A percentile compares a stretch with the other conserved stretches of the same genome.
Evolutionary conservation across 1,284 basidiomycete species (phyloP).

Genomic region (Ustilago shanxiensis): DNA sequence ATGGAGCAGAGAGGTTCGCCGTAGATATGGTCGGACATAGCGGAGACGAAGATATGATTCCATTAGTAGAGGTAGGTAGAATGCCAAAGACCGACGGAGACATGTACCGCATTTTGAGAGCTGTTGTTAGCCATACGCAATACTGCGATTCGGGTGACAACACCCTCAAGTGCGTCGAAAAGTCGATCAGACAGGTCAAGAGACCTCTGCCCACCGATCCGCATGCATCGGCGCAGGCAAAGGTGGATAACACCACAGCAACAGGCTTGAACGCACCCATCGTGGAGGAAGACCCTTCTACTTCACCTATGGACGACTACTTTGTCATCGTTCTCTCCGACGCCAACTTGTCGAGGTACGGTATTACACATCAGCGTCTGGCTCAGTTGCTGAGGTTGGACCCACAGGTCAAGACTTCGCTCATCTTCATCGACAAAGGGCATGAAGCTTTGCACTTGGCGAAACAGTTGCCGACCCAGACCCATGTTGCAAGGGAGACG

Average conservation of each 20-base stretch:
- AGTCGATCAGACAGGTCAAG: conserved; percentile 56
- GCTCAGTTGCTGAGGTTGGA: conserved; percentile 52
- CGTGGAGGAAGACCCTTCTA: conserved; percentile 26
- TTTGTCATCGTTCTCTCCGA: conserved; percentile 71
- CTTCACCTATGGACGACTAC: conserved; percentile 67
- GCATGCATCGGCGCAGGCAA: not conserved
- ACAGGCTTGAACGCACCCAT: conserved; percentile 27
- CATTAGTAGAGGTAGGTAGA: conserved; percentile 56
- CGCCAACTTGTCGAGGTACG: conserved; percentile 70
- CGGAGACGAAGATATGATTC: conserved; percentile 68
- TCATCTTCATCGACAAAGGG: conserved; percentile 68
- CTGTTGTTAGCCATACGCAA: conserved; percentile 62
- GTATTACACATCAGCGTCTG: conserved; percentile 63
- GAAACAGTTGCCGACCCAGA: conserved; percentile 59
- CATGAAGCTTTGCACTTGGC: conserved; percentile 54
- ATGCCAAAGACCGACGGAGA: conserved; percentile 65
- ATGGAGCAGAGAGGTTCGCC: conserved; percentile 56
- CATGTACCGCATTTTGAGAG: conserved; percentile 62
- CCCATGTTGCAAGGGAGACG: conserved; percentile 60
- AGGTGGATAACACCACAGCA: conserved; percentile 20
- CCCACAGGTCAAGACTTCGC: conserved; percentile 63
- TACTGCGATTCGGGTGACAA: conserved; percentile 61
- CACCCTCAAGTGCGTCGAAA: conserved; percentile 58
- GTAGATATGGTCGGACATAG: conserved; percentile 70
- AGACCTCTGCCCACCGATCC: conserved; percentile 18